Base-by-base conservation (phyloP, 345 rosid species). In the Diplotaxis tenuifolia region DNA sequence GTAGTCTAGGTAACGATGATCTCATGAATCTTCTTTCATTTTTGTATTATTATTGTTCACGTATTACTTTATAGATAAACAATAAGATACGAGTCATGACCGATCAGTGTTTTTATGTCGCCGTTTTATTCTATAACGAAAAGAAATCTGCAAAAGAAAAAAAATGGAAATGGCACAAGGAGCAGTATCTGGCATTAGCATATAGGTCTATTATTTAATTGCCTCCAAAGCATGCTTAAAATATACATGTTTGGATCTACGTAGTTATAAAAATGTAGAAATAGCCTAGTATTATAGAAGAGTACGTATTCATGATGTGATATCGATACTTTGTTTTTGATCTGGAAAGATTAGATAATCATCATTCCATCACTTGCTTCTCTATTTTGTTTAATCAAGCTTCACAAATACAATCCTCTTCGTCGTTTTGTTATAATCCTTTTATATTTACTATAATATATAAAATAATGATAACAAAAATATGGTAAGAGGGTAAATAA, bases 351-450 rank as follows among this genome's bases (percentile, higher is more conserved):
- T 27, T 62, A 68, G n/a, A 53, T 54, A 21, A 55, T 75, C 52
- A 75, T 55, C 70, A 76, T 69, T 62, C 11, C 70, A 16, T 75
- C 75, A 75, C 75, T 68, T 68, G 79, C 79, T 75, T 75, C 56
- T 47, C 57, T 36, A 27, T 52, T 61, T 52, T 68, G 67, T 75
- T 74, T 67, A 61, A 75, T 75, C 56, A 78, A 40, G 5, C 34
- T 11, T 56, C 56, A 22, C 57, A 55, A 18, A 75, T 69, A 40
- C 32, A 55, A 22, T 76, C 42, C 69, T 36, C 34, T 75, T 62
- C 4, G 3, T 29, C 32, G 7, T 29, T 29, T 29, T 29, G 6
- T 5, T 29, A 29, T 29, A 29, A 29, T 29, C 34, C 34, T 29
- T 29, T 29, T 6, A 29, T 9, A 29, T 29, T 29, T 29, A 29